phyloP scores from a whole-genome alignment of 2,329 filamentous ascomycete genomes.

The Thermoascus crustaceus region DNA sequence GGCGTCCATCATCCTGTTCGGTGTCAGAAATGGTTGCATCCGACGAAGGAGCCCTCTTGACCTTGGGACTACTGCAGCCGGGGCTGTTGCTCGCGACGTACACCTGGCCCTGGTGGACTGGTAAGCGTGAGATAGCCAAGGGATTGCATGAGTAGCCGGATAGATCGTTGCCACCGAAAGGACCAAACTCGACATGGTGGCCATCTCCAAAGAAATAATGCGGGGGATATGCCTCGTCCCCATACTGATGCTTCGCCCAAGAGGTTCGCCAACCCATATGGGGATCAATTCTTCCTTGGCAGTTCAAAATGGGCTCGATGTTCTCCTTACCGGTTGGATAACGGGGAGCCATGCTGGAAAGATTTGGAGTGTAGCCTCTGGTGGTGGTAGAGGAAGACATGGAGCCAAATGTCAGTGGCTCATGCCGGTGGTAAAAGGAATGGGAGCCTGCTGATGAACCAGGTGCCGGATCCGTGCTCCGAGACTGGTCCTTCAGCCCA shows the following conservation, averaged over 20 bases:
- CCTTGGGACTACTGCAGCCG: slow-evolving; percentile 11
- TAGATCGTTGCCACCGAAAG: slow-evolving; percentile 18
- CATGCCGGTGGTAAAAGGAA: slow-evolving; percentile 14
- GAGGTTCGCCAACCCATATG: slow-evolving; percentile 20
- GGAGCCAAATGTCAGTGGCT: slow-evolving; percentile 5
- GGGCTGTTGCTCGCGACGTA: slow-evolving; percentile 12
- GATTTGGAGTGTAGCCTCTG: slow-evolving; percentile 7
- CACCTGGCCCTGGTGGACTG: slow-evolving; percentile 15
- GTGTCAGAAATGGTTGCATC: slow-evolving; percentile 29
- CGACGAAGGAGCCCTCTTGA: slow-evolving; percentile 18
- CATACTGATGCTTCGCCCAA: slow-evolving; percentile 11
- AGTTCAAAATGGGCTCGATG: slow-evolving; percentile 26
- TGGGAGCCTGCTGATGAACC: slow-evolving; percentile 14
- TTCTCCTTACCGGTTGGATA: slow-evolving; percentile 26
- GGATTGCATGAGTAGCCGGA: slow-evolving; percentile 26
- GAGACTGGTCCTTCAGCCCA: slow-evolving; percentile 7
- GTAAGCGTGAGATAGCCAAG: slow-evolving; percentile 19
- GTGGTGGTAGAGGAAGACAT: slow-evolving; percentile 12
- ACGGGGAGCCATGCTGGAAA: slow-evolving; percentile 8
- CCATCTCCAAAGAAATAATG: slow-evolving; percentile 20
- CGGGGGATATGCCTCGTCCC: slow-evolving; percentile 15
- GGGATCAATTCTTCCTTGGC: slow-evolving; percentile 17
- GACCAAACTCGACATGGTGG: slow-evolving; percentile 14
- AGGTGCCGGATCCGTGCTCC: slow-evolving; percentile 3
- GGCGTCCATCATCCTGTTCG: slow-evolving; percentile 22